Base-by-base conservation (phyloP, 106 monocot species). In the Dendrobium chrysotoxum region DNA sequence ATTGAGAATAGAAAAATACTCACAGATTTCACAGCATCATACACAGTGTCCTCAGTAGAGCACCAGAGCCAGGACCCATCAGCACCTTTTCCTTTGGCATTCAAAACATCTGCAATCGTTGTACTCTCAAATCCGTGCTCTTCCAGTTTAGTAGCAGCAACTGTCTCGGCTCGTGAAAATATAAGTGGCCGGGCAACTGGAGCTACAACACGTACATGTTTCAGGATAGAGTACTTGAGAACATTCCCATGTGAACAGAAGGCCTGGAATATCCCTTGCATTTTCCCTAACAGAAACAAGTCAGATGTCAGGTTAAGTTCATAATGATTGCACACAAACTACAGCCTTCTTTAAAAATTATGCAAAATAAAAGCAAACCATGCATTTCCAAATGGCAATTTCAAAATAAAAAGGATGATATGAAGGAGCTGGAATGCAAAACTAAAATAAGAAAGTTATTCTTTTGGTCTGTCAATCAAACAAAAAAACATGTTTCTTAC, bases 11-110 rank as follows among this genome's bases (percentile, higher is more conserved):
- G 35, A 79, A 39, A 74, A 58, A 75, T 38, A 80, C 82, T 77
- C 86, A 93, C 92, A 35, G 92, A 88, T 86, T 90, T 86, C 21
- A 93, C 92, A 77, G 92, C 92, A 85, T 93, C 89, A 81, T 90
- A 93, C 2, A 93, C 92, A 58, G 58, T 79, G 74, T 93, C 92
- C 64, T 90, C 83, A 3, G 92, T 93, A 26, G 92, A 85, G 85
- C 92, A 93, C 90, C 90, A 93, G 23, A 93, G 84, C 92, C 90
- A 90, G 31, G 92, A 93, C 31, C 92, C 92, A 72, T 93, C 92
- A 77, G 92, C 92, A 73, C 82, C 74, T 85, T 93, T 93, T 23
- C 92, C 92, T 78, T 93, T 93, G 35, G 40, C 80, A 58, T 90
- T 90, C 57, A 93, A 71, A 61, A 93, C 35, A 81, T 93, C 90